Evolutionary conservation across 345 rosid species (phyloP).

Genomic region (Draba incana): DNA sequence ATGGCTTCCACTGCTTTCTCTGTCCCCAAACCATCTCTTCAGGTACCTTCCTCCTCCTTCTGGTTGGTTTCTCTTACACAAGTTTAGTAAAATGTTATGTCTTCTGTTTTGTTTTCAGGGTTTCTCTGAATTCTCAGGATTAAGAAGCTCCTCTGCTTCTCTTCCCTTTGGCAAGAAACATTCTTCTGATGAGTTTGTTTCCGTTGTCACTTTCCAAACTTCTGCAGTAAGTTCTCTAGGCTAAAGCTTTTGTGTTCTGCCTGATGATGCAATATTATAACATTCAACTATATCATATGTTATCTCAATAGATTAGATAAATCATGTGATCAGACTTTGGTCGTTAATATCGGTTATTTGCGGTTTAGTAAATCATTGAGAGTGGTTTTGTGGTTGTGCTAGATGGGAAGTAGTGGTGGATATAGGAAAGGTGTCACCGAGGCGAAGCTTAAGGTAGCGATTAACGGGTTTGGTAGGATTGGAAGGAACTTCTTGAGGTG

Average conservation of each 20-base stretch:
- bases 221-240: conserved; percentile 64
- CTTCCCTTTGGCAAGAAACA: conserved; percentile 65
- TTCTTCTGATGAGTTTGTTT: conserved; percentile 67
- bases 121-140: conserved; percentile 73
- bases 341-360: not conserved
- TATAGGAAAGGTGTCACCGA: conserved; percentile 66
- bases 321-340: not conserved
- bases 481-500: conserved; percentile 98
- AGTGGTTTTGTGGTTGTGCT: conserved; percentile 14
- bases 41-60: conserved; percentile 46
- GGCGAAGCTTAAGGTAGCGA: conserved; percentile 92
- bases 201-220: conserved; percentile 70
- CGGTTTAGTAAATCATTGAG: conserved; percentile 8
- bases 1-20: conserved; percentile 86
- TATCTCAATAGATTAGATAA: no score
- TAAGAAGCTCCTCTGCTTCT: conserved; percentile 59
- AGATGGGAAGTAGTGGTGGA: conserved; percentile 73
- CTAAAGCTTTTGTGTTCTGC: not conserved
- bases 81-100: conserved; percentile 1
- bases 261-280: conserved; percentile 12
- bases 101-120: conserved; percentile 56
- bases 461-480: conserved; percentile 89
- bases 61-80: not conserved
- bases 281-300: not conserved
- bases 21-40: conserved; percentile 82